Base-by-base conservation (phyloP, 1,284 basidiomycete genomes). In the Cryptococcus sp. region DNA sequence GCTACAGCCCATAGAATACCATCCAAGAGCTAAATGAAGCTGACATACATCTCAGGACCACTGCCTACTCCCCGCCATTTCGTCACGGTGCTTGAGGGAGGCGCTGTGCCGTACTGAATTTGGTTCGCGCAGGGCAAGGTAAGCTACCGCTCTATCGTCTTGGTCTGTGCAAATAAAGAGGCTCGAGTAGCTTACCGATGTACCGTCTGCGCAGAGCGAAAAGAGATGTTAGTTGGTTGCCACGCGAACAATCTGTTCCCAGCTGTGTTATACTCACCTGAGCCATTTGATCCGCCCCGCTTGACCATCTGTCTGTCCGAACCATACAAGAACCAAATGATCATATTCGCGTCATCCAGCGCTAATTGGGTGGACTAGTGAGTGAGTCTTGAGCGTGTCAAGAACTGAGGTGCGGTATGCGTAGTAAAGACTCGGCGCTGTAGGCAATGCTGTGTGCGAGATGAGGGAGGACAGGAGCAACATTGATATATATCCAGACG, bases 11-110 rank as follows among this genome's bases (percentile, higher is more conserved):
- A 15, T 8, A 20, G n/a, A 47, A 41, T 41, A 51, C 7, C 5
- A 4, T 19, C 29, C 26, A 15, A 43, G 17, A 16, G 10, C 2
- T 5, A 10, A 23, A 23, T 29, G 10, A 5, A 34, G 20, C 15
- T 40, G 13, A 48, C 61, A 54, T 47, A 59, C 61, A 63, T 59
- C n/a, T 54, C 46, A 16, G 61, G 61, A 25, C 50, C 50, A 16
- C 43, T 44, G 16, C 56, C 50, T 38, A 51, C 47, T 7, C 61
- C 61, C 39, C 54, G 58, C 53, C 52, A 63, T 41, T 52, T 52
- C 4, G 54, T 59, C 22, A 50, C 41, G 3, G 61, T 59, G 41
- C 61, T 63, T n/a, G 54, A 52, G 5, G 61, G 61, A 15, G 61
- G 61, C 16, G 56, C 61, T 25, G 44, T 34, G 3, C 50, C 51